phyloP scores from a whole-genome alignment of 805 yeast species.

The Wickerhamomyces canadensis region DNA sequence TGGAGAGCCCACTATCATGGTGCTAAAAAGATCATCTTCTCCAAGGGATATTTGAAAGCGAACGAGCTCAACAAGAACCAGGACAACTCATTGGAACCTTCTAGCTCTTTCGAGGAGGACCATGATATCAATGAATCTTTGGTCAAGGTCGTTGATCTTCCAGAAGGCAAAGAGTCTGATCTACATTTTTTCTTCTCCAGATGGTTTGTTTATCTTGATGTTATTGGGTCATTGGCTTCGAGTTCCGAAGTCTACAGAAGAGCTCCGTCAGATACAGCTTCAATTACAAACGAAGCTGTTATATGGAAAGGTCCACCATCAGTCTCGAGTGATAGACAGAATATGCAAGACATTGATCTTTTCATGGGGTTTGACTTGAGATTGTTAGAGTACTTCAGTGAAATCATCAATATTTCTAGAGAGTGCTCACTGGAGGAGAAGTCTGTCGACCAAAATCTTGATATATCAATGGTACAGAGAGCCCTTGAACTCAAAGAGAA shows the following conservation, averaged over 20 bases:
- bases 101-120: too few species aligned
- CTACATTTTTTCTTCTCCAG: conserved; percentile 49
- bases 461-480: conserved; percentile 9
- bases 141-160: conserved; percentile 11
- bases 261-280: background rate
- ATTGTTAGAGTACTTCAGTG: conserved; percentile 52
- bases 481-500: conserved; percentile 38
- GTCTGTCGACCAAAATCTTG: background rate
- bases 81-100: too few species aligned
- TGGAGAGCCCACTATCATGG: conserved; percentile 67
- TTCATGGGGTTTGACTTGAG: conserved; percentile 62
- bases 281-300: conserved; percentile 2
- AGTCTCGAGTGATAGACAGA: conserved; percentile 16
- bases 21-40: conserved; percentile 56
- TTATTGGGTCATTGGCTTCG: conserved; percentile 57
- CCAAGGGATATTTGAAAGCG: conserved; percentile 40
- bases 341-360: conserved; percentile 46
- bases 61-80: too few species aligned
- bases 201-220: conserved; percentile 67
- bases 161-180: conserved; percentile 14
- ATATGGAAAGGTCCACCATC: conserved; percentile 17
- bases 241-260: background rate
- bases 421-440: conserved; percentile 2
- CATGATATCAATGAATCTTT: conserved; percentile 6
- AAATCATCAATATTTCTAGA: conserved; percentile 38